Evolutionary conservation across 2,329 filamentous ascomycete genomes (phyloP), one percentile per base, ranked within the genome.

Genomic region (Cytospora chrysosperma): DNA sequence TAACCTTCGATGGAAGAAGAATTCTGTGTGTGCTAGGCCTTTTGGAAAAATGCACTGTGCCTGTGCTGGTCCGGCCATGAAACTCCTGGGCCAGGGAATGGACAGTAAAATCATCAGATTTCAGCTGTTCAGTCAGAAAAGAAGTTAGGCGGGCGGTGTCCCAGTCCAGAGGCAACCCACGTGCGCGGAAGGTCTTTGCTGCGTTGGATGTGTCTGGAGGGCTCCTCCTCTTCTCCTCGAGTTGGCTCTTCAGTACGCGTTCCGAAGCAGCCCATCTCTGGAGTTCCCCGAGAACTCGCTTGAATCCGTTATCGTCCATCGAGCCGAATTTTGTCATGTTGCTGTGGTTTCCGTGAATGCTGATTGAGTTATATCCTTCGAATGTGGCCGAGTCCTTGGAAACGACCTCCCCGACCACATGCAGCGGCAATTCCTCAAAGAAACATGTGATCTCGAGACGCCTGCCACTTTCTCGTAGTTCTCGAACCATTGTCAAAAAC

Each of bases 381-480:
- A 32, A 32, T 6, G 10, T 32, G 30, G 30, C 30, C 30, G 30
- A 32, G 12, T 12, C 10, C 10, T 32, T 32, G 30, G 30, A 32
- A 12, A 32, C 51, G 17, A 75, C 68, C 49, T 59, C 61, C 10
- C 70, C 70, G 47, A 71, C 37, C 3, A 19, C 57, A 17, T 65
- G 59, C 21, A 74, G 21, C 9, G 72, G 71, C 15, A 76, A 66
- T 63, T 76, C 73, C 68, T 77, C 74, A 34, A 70, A 75, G 65
- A 77, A 77, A 63, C 75, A 75, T 12, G 69, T 70, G 19, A 76
- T 66, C 40, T 74, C 66, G 10, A 74, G 55, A 19, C 34, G 37
- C 12, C 65, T 53, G 9, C 66, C 60, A 2, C 10, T 61, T 34
- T 71, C 56, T 3, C 60, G 66, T 6, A 50, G 54, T 40, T 68